A percentile compares a stretch with the other conserved stretches of the same genome.
phyloP scores from a whole-genome alignment of 768 basidiomycete genomes.

The Russula lepida region DNA sequence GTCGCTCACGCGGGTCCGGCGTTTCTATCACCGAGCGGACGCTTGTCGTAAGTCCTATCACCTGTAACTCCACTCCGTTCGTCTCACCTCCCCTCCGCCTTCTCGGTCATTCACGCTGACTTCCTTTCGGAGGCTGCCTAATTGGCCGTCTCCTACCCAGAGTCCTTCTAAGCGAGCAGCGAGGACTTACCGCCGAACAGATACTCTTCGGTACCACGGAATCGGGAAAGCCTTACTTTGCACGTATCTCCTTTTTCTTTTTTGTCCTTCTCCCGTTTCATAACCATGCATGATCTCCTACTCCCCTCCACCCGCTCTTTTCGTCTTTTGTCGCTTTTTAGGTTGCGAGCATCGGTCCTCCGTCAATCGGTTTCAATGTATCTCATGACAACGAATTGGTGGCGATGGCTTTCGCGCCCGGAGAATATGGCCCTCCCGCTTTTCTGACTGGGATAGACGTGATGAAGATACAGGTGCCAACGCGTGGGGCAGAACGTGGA shows the following conservation, averaged over 20 bases:
- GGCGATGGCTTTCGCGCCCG: slow-evolving; percentile 49
- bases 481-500: slow-evolving; percentile 39
- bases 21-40: slow-evolving; percentile 65
- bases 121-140: slow-evolving; percentile 47
- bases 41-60: slow-evolving; percentile 47
- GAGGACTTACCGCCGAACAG: slow-evolving; percentile 39
- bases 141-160: slow-evolving; percentile 69
- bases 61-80: too few species aligned
- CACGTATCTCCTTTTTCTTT: slow-evolving; percentile 28
- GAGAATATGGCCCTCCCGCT: slow-evolving; percentile 46
- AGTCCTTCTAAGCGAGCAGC: slow-evolving; percentile 49
- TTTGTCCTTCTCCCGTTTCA: background rate
- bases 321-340: slow-evolving; percentile 22
- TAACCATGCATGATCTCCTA: background rate
- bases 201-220: slow-evolving; percentile 51
- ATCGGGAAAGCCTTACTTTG: slow-evolving; percentile 72
- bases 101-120: background rate
- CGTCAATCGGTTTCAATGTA: slow-evolving; percentile 70
- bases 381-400: slow-evolving; percentile 72
- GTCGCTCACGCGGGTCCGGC: slow-evolving; percentile 48
- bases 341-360: slow-evolving; percentile 40
- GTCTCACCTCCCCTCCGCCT: background rate
- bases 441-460: slow-evolving; percentile 65
- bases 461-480: slow-evolving; percentile 65
- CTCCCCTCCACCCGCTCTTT: background rate